Evolutionary conservation across 2,329 filamentous ascomycete species (phyloP).

Genomic region (Seiridium cupressi): DNA sequence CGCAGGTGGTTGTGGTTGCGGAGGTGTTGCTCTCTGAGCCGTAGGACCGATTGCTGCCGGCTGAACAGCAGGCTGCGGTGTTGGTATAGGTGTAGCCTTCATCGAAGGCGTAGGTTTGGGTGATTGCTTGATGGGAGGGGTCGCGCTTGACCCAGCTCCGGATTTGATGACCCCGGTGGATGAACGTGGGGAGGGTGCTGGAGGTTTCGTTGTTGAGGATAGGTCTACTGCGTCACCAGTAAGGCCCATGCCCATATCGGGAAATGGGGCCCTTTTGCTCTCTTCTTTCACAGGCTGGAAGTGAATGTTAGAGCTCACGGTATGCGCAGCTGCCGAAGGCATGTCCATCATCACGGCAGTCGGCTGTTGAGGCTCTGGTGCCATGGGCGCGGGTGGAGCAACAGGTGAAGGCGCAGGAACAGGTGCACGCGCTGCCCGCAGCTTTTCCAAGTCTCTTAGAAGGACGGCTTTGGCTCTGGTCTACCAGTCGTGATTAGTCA

Average conservation of each 20-base stretch:
- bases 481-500: constrained; percentile 24
- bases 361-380: constrained; percentile 18
- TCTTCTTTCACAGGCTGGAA: constrained; percentile 33
- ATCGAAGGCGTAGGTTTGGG: constrained; percentile 21
- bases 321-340: constrained; percentile 30
- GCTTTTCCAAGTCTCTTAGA: constrained; percentile 49
- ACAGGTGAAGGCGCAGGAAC: constrained; percentile 13
- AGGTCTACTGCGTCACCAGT: constrained; percentile 28
- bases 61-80: constrained; percentile 22
- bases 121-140: constrained; percentile 21
- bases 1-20: constrained; percentile 13
- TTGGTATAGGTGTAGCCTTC: constrained; percentile 24
- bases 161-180: constrained; percentile 18
- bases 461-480: constrained; percentile 54
- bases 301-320: constrained; percentile 20
- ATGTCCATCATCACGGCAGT: constrained; percentile 31
- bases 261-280: constrained; percentile 51
- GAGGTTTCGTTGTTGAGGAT: constrained; percentile 19
- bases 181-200: constrained; percentile 20
- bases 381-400: constrained; percentile 12
- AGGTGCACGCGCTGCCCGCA: constrained; percentile 28
- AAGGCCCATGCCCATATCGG: constrained; percentile 54
- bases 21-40: constrained; percentile 11
- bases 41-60: constrained; percentile 15
- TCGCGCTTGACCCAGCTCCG: constrained; percentile 9